Conservation (phyloP, 208 protist species). For the Acanthamoeba comandoni region DNA sequence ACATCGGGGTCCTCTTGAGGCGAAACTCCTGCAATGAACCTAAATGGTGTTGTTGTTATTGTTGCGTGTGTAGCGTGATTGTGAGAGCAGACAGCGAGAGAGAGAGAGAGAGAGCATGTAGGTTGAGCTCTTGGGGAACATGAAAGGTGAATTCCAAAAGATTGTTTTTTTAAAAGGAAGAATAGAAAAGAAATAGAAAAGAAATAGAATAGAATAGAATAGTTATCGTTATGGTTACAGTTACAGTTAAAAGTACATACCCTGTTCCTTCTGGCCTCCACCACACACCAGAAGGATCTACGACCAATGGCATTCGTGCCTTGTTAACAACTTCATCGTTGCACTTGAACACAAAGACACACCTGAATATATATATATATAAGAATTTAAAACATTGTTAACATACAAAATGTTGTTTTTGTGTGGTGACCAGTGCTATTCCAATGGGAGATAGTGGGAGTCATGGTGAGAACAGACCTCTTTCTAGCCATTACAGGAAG, state of each 20-base stretch:
- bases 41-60: neutral
- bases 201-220: neutral
- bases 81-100: too few species aligned
- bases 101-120: too few species aligned
- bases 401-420: too few species aligned
- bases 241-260: neutral
- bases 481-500: conserved; percentile 16
- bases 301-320: conserved; percentile 27
- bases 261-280: conserved; percentile 37
- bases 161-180: too few species aligned
- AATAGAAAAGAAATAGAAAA: neutral
- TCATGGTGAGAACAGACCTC: neutral
- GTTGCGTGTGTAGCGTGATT: too few species aligned
- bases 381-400: too few species aligned
- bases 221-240: too few species aligned
- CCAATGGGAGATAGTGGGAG: too few species aligned
- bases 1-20: conserved; percentile 19
- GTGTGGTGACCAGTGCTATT: too few species aligned
- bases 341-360: conserved; percentile 44
- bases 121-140: too few species aligned
- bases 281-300: conserved; percentile 32
- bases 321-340: conserved; percentile 16
- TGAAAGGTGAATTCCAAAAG: too few species aligned
- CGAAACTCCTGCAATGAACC: conserved; percentile 40
- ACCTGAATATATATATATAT: too few species aligned